phyloP scores from a whole-genome alignment of 768 basidiomycete species.

The Exsudoporus frostii region DNA sequence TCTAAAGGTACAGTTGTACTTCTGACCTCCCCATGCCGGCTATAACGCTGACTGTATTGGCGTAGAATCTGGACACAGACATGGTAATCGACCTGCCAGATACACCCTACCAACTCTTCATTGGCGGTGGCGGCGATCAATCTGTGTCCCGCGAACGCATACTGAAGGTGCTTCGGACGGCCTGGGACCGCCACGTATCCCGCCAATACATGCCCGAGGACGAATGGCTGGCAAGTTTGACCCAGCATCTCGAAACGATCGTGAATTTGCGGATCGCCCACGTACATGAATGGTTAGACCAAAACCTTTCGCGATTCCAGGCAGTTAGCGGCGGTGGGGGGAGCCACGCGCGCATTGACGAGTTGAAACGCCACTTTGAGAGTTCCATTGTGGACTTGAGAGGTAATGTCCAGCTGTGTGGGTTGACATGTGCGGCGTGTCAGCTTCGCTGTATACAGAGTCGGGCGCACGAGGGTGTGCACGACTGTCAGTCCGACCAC shows the following conservation, averaged over 20 bases:
- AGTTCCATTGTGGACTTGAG: slow-evolving; percentile 43
- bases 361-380: slow-evolving; percentile 43
- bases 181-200: slow-evolving; percentile 18
- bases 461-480: slow-evolving; percentile 43
- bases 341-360: slow-evolving; percentile 42
- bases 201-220: slow-evolving; percentile 26
- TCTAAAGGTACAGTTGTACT: slow-evolving; percentile 42
- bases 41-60: neutral
- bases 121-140: slow-evolving; percentile 20
- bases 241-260: slow-evolving; percentile 36
- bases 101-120: slow-evolving; percentile 36
- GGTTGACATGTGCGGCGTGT: slow-evolving; percentile 45
- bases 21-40: fast-evolving
- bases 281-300: slow-evolving; percentile 49
- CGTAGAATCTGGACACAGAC: slow-evolving; percentile 54
- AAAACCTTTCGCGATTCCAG: slow-evolving; percentile 49
- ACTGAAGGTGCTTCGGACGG: slow-evolving; percentile 13
- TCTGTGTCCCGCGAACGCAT: slow-evolving; percentile 12
- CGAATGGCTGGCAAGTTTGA: slow-evolving; percentile 40
- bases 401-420: slow-evolving; percentile 47
- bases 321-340: neutral
- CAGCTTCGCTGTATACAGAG: slow-evolving; percentile 46
- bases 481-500: slow-evolving; percentile 53
- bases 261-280: slow-evolving; percentile 43
- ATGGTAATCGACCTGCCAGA: slow-evolving; percentile 37